Evolutionary conservation across 2,329 filamentous ascomycete genomes (phyloP), one percentile per base, ranked within the genome.

Genomic region (Didymella keratinophila): DNA sequence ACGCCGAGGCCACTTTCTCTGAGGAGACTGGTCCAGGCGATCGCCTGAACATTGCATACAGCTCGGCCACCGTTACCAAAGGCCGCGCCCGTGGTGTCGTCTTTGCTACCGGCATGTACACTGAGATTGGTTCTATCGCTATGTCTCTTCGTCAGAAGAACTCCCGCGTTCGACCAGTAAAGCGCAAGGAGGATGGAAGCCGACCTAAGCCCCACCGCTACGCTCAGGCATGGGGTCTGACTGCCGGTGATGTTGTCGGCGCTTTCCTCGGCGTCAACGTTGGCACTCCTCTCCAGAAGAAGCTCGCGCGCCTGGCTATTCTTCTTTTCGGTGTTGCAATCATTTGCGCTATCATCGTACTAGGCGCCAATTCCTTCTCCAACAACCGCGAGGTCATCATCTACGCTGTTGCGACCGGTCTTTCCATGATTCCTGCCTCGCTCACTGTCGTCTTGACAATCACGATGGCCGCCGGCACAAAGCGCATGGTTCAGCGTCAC

Each of bases 91-190:
- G 82, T 8, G 89, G 88, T 54, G 83, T 91, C 41, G 88, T 90
- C 47, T 84, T 87, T 50, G 82, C 85, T 12, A 89, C 86, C 5
- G 89, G 86, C 42, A 90, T 91, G 87, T 77, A 82, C 56, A 92
- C 90, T 12, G 87, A 91, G 70, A 89, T 92, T 52, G 89, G 89
- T 58, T 86, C 85, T 63, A 91, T 92, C 63, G 89, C 89, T 20
- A 83, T 86, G 51, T 78, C 89, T 55, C 82, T 93, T 25, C 84
- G 87, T 43, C 83, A 85, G 34, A 82, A 82, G 58, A 61, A 62
- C 8, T 70, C 67, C 3, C 69, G 69, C 60, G 64, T 62, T 47
- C 68, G 79, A 43, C 73, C 70, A 3, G 78, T 80, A 45, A 81
- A 80, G 72, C 76, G 78, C 37, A 78, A 73, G 56, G 57, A 61